phyloP scores from a whole-genome alignment of 2,329 filamentous ascomycete genomes.

The Trichophyton rubrum region DNA sequence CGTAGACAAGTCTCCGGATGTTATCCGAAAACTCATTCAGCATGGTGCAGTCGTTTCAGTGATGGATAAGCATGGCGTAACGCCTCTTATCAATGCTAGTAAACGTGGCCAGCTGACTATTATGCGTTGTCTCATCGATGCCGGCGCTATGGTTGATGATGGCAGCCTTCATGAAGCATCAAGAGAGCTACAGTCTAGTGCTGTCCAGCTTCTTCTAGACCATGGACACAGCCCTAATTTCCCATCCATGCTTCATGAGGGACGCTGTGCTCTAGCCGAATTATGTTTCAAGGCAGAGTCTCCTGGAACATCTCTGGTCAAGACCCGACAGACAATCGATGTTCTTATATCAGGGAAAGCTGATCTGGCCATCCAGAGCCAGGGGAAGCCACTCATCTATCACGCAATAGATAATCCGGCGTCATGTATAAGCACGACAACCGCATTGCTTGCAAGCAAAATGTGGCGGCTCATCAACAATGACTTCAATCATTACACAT shows the following conservation, averaged over 20 bases:
- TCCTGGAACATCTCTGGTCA: slow-evolving; percentile 32
- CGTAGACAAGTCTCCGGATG: slow-evolving; percentile 42
- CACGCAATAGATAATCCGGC: slow-evolving; percentile 46
- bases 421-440: slow-evolving; percentile 44
- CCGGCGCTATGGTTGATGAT: slow-evolving; percentile 48
- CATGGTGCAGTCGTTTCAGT: slow-evolving; percentile 49
- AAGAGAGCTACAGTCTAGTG: slow-evolving; percentile 44
- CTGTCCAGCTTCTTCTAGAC: slow-evolving; percentile 45
- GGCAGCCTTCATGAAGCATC: slow-evolving; percentile 56
- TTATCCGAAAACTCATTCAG: slow-evolving; percentile 45
- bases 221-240: slow-evolving; percentile 53
- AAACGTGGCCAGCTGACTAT: slow-evolving; percentile 42
- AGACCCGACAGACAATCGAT: slow-evolving; percentile 43
- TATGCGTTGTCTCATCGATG: slow-evolving; percentile 41
- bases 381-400: slow-evolving; percentile 46
- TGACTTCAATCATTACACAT: slow-evolving; percentile 43
- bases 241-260: slow-evolving; percentile 49
- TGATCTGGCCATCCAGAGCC: slow-evolving; percentile 19
- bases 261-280: slow-evolving; percentile 52
- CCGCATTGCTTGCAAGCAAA: slow-evolving; percentile 48
- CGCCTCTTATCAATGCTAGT: slow-evolving; percentile 49
- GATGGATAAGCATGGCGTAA: slow-evolving; percentile 45
- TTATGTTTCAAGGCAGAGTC: slow-evolving; percentile 47
- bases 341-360: slow-evolving; percentile 45
- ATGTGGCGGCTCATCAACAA: slow-evolving; percentile 55